These are phyloP conservation scores for Boletales sp. DNA, from an alignment of 768 basidiomycete genomes.

Conservation along the genomic window DNA sequence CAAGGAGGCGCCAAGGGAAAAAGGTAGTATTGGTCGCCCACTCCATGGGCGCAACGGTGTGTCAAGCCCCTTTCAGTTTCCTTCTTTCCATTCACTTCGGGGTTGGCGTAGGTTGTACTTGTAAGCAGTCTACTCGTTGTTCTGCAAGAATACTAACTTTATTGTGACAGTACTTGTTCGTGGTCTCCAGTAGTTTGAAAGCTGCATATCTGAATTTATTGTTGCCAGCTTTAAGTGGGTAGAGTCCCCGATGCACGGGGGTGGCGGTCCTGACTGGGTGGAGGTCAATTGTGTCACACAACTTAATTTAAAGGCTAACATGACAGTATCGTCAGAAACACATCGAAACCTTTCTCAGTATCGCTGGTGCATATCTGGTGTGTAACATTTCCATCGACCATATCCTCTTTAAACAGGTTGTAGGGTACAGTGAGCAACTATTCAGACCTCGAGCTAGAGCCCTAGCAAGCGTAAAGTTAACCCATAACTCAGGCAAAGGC, in stretches of 20 bases:
- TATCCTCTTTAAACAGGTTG: neutral
- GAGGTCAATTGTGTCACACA: slow-evolving; percentile 49
- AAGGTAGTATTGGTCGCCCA: slow-evolving; percentile 84
- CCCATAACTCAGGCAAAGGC: slow-evolving; percentile 73
- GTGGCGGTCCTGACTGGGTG: slow-evolving; percentile 86
- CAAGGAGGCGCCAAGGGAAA: slow-evolving; percentile 62
- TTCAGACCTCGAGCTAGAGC: neutral
- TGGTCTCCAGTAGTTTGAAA: neutral
- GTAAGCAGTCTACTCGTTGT: slow-evolving; percentile 30
- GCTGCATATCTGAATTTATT: slow-evolving; percentile 3
- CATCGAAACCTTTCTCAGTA: slow-evolving; percentile 78
- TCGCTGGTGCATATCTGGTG: slow-evolving; percentile 86
- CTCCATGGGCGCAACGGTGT: slow-evolving; percentile 81
- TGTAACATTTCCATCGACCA: slow-evolving; percentile 17
- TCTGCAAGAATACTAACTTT: slow-evolving; percentile 5
- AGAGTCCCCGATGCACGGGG: slow-evolving; percentile 77
- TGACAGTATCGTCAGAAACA: slow-evolving; percentile 50
- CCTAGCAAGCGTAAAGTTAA: neutral
- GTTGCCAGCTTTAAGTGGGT: slow-evolving; percentile 87
- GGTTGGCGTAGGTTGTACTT: slow-evolving; percentile 44
- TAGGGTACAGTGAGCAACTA: slow-evolving; percentile 67
- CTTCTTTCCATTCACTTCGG: slow-evolving; percentile 24
- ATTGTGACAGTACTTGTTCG: slow-evolving; percentile 80
- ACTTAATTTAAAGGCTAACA: neutral
- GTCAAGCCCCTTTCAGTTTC: slow-evolving; percentile 17